Percentiles rank a stretch among this genome's conserved stretches.
Evolutionary conservation across 495 filamentous ascomycete species (phyloP).

Genomic region (Aspergillus olivimuriae): DNA sequence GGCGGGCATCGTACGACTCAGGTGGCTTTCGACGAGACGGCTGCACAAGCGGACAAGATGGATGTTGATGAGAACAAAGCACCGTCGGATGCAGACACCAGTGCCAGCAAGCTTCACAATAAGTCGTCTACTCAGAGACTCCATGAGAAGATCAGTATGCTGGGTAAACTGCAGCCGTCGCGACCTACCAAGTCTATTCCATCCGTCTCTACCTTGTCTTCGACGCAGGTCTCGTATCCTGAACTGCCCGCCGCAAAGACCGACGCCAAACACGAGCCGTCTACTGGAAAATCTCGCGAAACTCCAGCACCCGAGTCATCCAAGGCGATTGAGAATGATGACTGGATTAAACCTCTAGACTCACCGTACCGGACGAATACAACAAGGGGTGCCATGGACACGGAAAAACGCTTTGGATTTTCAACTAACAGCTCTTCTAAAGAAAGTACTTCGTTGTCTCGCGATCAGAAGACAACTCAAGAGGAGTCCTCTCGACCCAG

Average conservation of each 20-base stretch:
- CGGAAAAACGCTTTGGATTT: conserved; percentile 39
- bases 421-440: conserved; percentile 8
- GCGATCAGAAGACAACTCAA: conserved; percentile 1
- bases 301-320: conserved; percentile 17
- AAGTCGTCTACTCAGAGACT: conserved; percentile 88
- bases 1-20: conserved; percentile 34
- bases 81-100: conserved; percentile 18
- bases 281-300: conserved; percentile 22
- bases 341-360: conserved; percentile 71
- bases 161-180: conserved; percentile 72
- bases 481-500: conserved; percentile 1
- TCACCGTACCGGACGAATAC: conserved; percentile 41
- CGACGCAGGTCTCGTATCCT: conserved; percentile 46
- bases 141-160: conserved; percentile 88
- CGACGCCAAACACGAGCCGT: conserved; percentile 24
- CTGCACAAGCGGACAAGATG: conserved; percentile 46
- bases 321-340: conserved; percentile 60
- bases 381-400: conserved; percentile 50
- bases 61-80: conserved; percentile 53
- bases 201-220: conserved; percentile 31
- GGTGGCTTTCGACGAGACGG: conserved; percentile 25
- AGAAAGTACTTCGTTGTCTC: conserved; percentile 2
- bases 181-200: conserved; percentile 67
- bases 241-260: conserved; percentile 43
- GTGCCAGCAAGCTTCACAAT: conserved; percentile 57